Evolutionary conservation across 2,329 filamentous ascomycete genomes (phyloP).

Genomic region (Fusarium sp.): DNA sequence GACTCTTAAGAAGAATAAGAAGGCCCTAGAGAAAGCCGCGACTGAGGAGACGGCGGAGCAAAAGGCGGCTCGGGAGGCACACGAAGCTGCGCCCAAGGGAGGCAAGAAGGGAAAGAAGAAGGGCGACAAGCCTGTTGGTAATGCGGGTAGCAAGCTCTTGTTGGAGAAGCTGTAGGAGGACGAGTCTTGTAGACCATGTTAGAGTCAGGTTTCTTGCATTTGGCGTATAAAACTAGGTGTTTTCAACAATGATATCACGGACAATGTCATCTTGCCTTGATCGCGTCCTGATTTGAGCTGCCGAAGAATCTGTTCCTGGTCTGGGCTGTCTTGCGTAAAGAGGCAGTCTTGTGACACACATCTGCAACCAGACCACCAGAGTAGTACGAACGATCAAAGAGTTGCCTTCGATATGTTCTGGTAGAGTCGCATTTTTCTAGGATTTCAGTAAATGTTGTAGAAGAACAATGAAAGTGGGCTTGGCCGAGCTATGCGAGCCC

Average conservation of each 20-base stretch:
- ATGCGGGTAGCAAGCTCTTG: slow-evolving; percentile 71
- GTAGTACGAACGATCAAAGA: slow-evolving; percentile 18
- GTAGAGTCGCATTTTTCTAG: not conserved
- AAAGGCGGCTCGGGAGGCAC: slow-evolving; percentile 63
- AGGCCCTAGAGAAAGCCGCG: slow-evolving; percentile 76
- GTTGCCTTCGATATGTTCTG: not conserved
- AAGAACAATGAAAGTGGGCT: not conserved
- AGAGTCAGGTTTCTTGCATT: slow-evolving; percentile 31
- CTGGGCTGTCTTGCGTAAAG: not conserved
- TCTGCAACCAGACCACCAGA: slow-evolving; percentile 9
- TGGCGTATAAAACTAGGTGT: slow-evolving; percentile 42
- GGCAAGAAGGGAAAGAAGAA: slow-evolving; percentile 58
- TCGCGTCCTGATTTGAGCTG: not conserved
- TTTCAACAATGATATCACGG: slow-evolving; percentile 40
- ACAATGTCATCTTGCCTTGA: slow-evolving; percentile 28
- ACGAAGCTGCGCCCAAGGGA: slow-evolving; percentile 58
- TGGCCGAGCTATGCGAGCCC: too few species aligned
- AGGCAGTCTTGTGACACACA: slow-evolving; percentile 5
- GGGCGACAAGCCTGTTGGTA: slow-evolving; percentile 63
- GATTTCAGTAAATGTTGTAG: not conserved
- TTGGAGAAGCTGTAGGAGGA: slow-evolving; percentile 64
- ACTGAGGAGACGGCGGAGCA: slow-evolving; percentile 67
- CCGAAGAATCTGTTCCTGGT: not conserved
- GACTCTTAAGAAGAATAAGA: slow-evolving; percentile 78
- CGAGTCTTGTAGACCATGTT: slow-evolving; percentile 5